These are phyloP conservation scores for Paramyrothecium roridum DNA, from an alignment of 2,329 filamentous ascomycete species.

Conservation along the genomic window DNA sequence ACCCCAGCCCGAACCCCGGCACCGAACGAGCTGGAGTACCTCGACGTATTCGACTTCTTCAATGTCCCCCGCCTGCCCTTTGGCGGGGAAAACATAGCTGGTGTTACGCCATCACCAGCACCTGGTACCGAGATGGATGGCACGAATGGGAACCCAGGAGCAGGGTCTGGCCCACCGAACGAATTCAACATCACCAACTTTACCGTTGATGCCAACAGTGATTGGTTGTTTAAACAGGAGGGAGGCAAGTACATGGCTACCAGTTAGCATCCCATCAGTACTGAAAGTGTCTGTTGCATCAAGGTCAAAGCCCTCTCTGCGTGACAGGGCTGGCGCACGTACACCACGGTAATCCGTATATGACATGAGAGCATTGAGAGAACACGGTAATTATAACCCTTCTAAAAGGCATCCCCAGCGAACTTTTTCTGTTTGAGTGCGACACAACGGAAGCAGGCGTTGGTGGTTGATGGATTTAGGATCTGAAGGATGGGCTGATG, in stretches of 20 bases:
- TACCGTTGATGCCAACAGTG: constrained; percentile 69
- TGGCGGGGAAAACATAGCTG: constrained; percentile 30
- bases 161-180: constrained; percentile 35
- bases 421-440: neutral
- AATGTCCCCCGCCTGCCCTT: constrained; percentile 75
- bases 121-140: constrained; percentile 21
- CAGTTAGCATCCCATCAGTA: neutral
- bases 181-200: constrained; percentile 79
- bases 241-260: constrained; percentile 22
- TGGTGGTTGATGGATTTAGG: too few relatives aligned
- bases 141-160: constrained; percentile 17
- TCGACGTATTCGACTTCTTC: constrained; percentile 94
- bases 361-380: neutral
- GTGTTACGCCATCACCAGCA: constrained; percentile 11
- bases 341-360: neutral
- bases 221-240: constrained; percentile 68
- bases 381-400: neutral
- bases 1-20: constrained; percentile 68
- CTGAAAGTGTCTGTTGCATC: neutral
- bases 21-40: constrained; percentile 81
- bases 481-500: too few relatives aligned
- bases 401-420: neutral
- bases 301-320: neutral
- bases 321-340: neutral
- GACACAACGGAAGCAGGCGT: too few relatives aligned